Evolutionary conservation across 345 rosid genomes (phyloP), one percentile per base, ranked within the genome.

Genomic region (Sisymbrium irio): DNA sequence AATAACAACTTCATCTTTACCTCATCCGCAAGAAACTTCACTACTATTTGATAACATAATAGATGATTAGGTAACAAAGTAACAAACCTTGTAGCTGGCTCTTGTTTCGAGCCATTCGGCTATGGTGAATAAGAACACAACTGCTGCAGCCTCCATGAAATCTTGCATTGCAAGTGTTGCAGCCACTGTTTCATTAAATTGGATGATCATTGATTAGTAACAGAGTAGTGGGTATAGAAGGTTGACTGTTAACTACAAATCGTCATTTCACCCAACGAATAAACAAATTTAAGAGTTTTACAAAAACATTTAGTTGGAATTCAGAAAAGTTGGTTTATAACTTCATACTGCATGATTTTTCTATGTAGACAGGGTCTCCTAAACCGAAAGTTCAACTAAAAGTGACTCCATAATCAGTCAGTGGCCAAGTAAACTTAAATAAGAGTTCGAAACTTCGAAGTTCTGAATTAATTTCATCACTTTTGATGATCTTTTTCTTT

Each of bases 51-150:
- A 13, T 25, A 25, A 72, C 7, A 62, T 18, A 6, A 41, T 11
- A 20, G 6, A 22, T 20, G n/a, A 20, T 18, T 33, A 57, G 54
- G 11, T 3, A 42, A 59, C 66, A 25, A 73, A 90, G 11, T 3
- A 42, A 59, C 66, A 25, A 73, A 90, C 97, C 96, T 87, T 95
- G 82, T 89, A 89, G 87, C 97, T 78, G 73, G 99, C 97, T 71
- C 92, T 87, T 33, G 97, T 75, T 59, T 95, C 93, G 10, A 95
- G 97, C 99, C 99, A 95, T 49, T 87, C 89, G 0, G 97, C 88
- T 69, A 84, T 82, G 51, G 92, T 82, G 83, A 92, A 92, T 54
- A 95, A 82, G 75, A 95, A 95, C 50, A 95, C 93, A 55, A 92
- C 89, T 44, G 92, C 76, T 57, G 83, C 99, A 8, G 99, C 93